Evolutionary conservation across 2,329 filamentous ascomycete genomes (phyloP), one percentile per base, ranked within the genome.

Genomic region (Pestalotiopsis sp.): DNA sequence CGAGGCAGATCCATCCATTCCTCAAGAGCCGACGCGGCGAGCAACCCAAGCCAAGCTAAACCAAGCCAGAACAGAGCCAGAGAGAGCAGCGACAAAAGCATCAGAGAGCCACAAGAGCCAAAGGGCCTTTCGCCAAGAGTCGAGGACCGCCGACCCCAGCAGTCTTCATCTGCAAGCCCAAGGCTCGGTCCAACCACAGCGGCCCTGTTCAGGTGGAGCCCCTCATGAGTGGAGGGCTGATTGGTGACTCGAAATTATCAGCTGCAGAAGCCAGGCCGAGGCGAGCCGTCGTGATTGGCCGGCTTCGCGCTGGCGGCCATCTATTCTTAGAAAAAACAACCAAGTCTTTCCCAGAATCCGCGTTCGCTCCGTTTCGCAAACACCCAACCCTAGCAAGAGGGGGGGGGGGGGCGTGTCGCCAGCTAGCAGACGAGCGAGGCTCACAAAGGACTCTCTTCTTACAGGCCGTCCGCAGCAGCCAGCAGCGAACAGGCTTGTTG

Each of bases 231-330:
- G 55, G 22, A 39, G 39, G 20, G 63, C 13, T 67, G 69, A 70
- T 70, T 70, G 69, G 69, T 59, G 64, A 58, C 20, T 60, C 40
- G 69, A 70, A 69, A 70, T 70, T 70, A 69, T 70, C 69, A 70
- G 67, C 69, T 67, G 69, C 68, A 68, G 44, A 30, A 22, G 30
- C 63, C 67, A 67, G 69, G 65, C 68, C 67, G 66, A 65, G 40
- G n/a, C 22, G 26, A 30, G 44, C 44, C 24, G n/a, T 35, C 39
- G 44, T 72, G 69, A 72, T 72, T 72, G 56, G 69, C 59, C 62
- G 65, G 57, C 17, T 65, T 67, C 61, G 70, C 69, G 70, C 70
- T 66, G 61, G 64, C 64, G 64, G 35, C 52, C 52, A 59, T 66
- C 69, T 68, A 69, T 67, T 66, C 35, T 57, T 59, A 44, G 61